Percentiles rank a stretch among this genome's conserved stretches.
Conservation (phyloP, 768 basidiomycete species). For the Tylopilus rubrobrunneus region DNA sequence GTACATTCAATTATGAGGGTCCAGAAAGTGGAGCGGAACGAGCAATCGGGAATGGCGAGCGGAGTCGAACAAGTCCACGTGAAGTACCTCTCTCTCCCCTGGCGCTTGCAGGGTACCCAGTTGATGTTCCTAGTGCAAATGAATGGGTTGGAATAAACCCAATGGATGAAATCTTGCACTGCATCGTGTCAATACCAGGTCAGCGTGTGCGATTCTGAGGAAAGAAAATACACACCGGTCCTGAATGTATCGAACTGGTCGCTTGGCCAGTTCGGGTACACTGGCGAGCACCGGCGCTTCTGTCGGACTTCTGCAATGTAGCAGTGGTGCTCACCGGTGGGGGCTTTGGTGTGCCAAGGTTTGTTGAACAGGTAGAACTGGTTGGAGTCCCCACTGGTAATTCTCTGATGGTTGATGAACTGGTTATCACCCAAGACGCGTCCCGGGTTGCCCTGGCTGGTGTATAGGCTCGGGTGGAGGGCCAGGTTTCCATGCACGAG, state of each 20-base stretch:
- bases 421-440: neutral
- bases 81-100: neutral
- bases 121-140: neutral
- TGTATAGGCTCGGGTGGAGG: neutral
- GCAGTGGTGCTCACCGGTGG: constrained; percentile 5
- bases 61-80: constrained; percentile 4
- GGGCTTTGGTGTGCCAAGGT: constrained; percentile 1
- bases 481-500: neutral
- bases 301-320: constrained; percentile 6
- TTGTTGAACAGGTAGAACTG: constrained; percentile 6
- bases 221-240: constrained; percentile 1
- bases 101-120: neutral
- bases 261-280: constrained; percentile 4
- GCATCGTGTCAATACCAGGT: neutral
- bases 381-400: neutral
- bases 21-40: constrained; percentile 1
- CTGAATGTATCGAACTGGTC: neutral
- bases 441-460: neutral
- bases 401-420: neutral
- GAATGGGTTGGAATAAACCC: neutral
- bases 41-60: neutral
- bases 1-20: constrained; percentile 11
- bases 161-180: constrained; percentile 1
- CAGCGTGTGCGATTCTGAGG: too few relatives aligned
- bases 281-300: constrained; percentile 3